Percentiles rank a stretch among this genome's conserved stretches.
Evolutionary conservation across 2,329 filamentous ascomycete species (phyloP).

Genomic region (Fusarium sarcochroum): DNA sequence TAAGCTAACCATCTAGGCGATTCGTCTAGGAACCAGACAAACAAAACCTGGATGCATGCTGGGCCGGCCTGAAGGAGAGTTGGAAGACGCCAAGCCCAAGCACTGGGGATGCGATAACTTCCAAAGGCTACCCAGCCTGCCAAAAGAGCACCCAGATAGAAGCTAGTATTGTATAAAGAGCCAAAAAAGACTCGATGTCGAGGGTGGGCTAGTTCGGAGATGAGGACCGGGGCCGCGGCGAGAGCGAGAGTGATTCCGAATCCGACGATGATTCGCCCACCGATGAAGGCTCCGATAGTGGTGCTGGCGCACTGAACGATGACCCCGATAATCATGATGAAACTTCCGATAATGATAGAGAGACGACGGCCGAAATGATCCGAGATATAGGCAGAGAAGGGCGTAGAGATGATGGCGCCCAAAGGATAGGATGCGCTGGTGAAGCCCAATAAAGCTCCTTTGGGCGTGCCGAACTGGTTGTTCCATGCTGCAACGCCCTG

Average conservation of each 20-base stretch:
- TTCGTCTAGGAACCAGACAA: constrained; percentile 32
- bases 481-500: constrained; percentile 58
- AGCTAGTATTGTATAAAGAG: constrained; percentile 17
- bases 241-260: constrained; percentile 67
- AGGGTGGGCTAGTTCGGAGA: constrained; percentile 34
- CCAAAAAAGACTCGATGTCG: constrained; percentile 27
- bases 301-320: constrained; percentile 24
- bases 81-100: constrained; percentile 39
- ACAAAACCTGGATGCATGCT: constrained; percentile 23
- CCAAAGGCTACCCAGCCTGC: constrained; percentile 35
- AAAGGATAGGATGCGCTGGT: constrained; percentile 61
- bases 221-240: constrained; percentile 62
- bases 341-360: constrained; percentile 47
- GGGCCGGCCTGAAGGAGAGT: constrained; percentile 33
- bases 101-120: constrained; percentile 14
- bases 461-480: constrained; percentile 53
- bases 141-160: constrained; percentile 13
- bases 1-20: constrained; percentile 32
- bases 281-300: constrained; percentile 62
- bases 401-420: constrained; percentile 55
- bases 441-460: constrained; percentile 50
- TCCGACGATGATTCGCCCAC: constrained; percentile 65
- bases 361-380: constrained; percentile 49
- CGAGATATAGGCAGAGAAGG: constrained; percentile 22
- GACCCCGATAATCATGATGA: constrained; percentile 34